A percentile compares a stretch with the other conserved stretches of the same genome.
Conservation (phyloP, 164 flowering plant genomes). For the Annona cherimola region DNA sequence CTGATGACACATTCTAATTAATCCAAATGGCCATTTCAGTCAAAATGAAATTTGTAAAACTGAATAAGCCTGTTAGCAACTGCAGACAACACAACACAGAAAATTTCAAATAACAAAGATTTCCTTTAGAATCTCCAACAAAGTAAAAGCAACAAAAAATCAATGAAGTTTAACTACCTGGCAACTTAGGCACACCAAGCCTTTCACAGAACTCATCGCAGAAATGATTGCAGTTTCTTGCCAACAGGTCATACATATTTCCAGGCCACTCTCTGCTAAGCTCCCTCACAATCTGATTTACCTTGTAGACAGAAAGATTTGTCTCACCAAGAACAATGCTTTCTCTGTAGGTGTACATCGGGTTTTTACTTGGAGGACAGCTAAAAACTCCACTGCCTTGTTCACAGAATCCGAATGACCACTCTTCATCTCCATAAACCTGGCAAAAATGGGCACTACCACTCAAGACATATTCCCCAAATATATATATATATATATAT, state of each 20-base stretch:
- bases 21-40: background rate
- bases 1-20: background rate
- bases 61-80: background rate
- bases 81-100: background rate
- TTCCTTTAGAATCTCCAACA: background rate
- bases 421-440: conserved; percentile 91
- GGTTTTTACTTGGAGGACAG: conserved; percentile 77
- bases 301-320: conserved; percentile 45
- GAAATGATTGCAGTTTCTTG: conserved; percentile 96
- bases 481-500: too few relatives aligned
- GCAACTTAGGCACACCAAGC: conserved; percentile 87
- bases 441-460: conserved; percentile 17
- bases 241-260: conserved; percentile 65
- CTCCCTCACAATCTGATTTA: conserved; percentile 81
- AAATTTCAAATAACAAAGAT: background rate
- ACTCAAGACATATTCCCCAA: background rate
- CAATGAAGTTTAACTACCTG: conserved; percentile 41
- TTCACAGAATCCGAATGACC: conserved; percentile 97
- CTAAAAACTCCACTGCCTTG: conserved; percentile 88
- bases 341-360: conserved; percentile 94
- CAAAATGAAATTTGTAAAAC: background rate
- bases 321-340: conserved; percentile 71
- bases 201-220: conserved; percentile 89
- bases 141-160: conserved; percentile 3
- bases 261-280: conserved; percentile 98